Conservation (phyloP, 2,329 filamentous ascomycete species). For the Rhexocercosporidium sp. region DNA sequence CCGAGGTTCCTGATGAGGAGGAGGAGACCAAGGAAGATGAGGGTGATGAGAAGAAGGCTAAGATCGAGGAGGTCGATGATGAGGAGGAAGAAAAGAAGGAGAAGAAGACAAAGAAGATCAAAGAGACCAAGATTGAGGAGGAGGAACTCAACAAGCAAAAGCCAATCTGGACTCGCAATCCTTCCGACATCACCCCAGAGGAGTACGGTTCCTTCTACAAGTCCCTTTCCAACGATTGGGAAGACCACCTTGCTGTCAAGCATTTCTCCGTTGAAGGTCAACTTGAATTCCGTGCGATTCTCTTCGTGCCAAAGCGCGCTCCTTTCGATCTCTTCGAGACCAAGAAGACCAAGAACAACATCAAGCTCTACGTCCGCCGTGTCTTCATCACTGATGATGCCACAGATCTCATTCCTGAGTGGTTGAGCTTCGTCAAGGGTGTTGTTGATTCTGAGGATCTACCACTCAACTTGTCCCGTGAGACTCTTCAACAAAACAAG, state of each 20-base stretch:
- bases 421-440: conserved; percentile 99
- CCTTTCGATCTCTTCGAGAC: conserved; percentile 99
- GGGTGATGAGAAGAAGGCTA: conserved; percentile 91
- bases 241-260: conserved; percentile 99
- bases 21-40: conserved; percentile 75
- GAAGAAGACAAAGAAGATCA: conserved; percentile 99
- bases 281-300: conserved; percentile 99
- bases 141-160: conserved; percentile 99
- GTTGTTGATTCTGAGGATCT: conserved; percentile 99
- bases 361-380: conserved; percentile 99
- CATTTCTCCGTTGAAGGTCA: conserved; percentile 99
- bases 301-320: conserved; percentile 99
- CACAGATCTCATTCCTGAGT: conserved; percentile 98
- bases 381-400: conserved; percentile 99
- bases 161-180: conserved; percentile 99
- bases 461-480: conserved; percentile 98
- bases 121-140: conserved; percentile 98
- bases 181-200: conserved; percentile 90
- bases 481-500: conserved; percentile 99
- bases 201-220: conserved; percentile 99
- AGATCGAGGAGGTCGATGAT: conserved; percentile 90
- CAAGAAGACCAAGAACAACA: conserved; percentile 99
- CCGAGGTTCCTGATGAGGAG: conserved; percentile 94
- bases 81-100: conserved; percentile 90
- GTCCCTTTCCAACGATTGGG: conserved; percentile 99